Base-by-base conservation (phyloP, 352 stramenopile genomes). In the Globisporangium takayamanum region DNA sequence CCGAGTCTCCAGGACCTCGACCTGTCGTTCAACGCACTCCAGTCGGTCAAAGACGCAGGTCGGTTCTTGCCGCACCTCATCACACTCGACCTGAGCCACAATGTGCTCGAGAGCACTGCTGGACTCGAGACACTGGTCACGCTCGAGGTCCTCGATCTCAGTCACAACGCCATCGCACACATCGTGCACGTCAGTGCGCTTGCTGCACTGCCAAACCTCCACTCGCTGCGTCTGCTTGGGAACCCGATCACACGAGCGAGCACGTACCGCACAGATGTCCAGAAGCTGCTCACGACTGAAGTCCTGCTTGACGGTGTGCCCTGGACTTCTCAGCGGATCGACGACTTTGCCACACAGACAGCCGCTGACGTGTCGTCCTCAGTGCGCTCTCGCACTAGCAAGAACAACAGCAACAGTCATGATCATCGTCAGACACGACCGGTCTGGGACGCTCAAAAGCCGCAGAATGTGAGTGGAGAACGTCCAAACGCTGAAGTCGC, bases 91-190 rank as follows among this genome's bases (percentile, higher is more conserved):
- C 62, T 68, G 16, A 61, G 57, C 14, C 50, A 61, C 47, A 68
- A 68, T 30, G 12, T 18, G 10, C 28, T 68, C 5, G 36, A 10
- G 8, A 68, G 62, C 57, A 68, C 57, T 12, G 28, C 50, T 6
- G 62, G 62, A 0, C n/a, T 68, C 22, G 62, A 68, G 46, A 56
- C 55, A 26, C 57, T 68, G 20, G 60, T 52, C 18, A 28, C 62
- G 22, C 51, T 68, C 20, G 57, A 68, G 25, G 37, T 62, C 14
- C 57, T 68, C 26, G 57, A 68, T 28, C 37, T 68, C 16, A 61
- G 57, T n/a, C 51, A 65, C 44, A 68, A 68, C 20, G 37, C 46
- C 12, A 68, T 68, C 16, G 39, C 36, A 15, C 56, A 47, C 6
- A 61, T 64, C 44, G 42, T 51, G 3, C 57, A 68, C 22, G 52